phyloP scores from a whole-genome alignment of 2,329 filamentous ascomycete genomes.

The Botrytis paeoniae region DNA sequence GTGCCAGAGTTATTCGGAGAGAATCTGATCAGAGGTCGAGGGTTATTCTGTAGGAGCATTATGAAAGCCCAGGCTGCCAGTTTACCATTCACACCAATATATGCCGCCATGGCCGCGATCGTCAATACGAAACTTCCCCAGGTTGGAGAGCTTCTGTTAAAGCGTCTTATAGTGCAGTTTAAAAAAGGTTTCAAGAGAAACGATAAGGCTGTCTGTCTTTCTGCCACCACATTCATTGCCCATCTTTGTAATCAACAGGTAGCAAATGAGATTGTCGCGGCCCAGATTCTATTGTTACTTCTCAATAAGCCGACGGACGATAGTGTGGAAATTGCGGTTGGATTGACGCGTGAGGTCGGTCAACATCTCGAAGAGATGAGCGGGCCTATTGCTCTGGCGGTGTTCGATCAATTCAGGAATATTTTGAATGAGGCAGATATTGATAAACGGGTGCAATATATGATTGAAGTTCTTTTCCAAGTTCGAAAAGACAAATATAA shows the following conservation, averaged over 20 bases:
- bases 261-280: slow-evolving; percentile 86
- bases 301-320: slow-evolving; percentile 96
- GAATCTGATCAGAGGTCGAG: slow-evolving; percentile 86
- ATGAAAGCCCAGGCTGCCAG: slow-evolving; percentile 98
- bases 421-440: slow-evolving; percentile 97
- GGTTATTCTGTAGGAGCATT: slow-evolving; percentile 90
- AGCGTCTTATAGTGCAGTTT: slow-evolving; percentile 85
- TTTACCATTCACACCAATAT: slow-evolving; percentile 93
- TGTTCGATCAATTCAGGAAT: slow-evolving; percentile 93
- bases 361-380: slow-evolving; percentile 97
- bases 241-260: slow-evolving; percentile 97
- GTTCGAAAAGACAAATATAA: slow-evolving; percentile 96
- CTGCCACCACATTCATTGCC: slow-evolving; percentile 89
- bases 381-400: slow-evolving; percentile 76
- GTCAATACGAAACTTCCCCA: slow-evolving; percentile 97
- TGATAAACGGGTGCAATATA: slow-evolving; percentile 97
- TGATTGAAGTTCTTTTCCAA: slow-evolving; percentile 97
- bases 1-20: slow-evolving; percentile 94
- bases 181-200: slow-evolving; percentile 94
- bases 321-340: slow-evolving; percentile 95
- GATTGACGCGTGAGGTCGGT: slow-evolving; percentile 87
- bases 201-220: slow-evolving; percentile 93
- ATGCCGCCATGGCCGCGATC: slow-evolving; percentile 91
- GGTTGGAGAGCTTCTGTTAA: slow-evolving; percentile 86
- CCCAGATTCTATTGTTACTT: slow-evolving; percentile 87